Evolutionary conservation across 495 filamentous ascomycete genomes (phyloP).

Genomic region (Penicillium odoratum): DNA sequence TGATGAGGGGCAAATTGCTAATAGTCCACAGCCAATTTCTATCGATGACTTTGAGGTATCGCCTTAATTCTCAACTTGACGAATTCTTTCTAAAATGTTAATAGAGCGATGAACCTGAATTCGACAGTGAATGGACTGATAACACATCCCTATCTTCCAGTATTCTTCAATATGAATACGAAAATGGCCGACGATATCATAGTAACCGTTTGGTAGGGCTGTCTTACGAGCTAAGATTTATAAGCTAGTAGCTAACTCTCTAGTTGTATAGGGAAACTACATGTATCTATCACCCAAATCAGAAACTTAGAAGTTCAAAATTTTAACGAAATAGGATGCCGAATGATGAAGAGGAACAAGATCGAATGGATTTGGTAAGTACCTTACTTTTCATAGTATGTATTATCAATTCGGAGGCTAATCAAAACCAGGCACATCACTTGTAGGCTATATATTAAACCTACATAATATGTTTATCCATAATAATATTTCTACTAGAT

Average conservation of each 20-base stretch:
- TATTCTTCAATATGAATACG: constrained; percentile 26
- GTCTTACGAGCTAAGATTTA: no score
- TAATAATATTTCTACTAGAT: constrained; percentile 19
- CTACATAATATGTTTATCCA: not conserved
- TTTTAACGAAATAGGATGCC: constrained; percentile 31
- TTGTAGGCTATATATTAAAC: not conserved
- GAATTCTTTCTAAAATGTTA: no score
- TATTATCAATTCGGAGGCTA: not conserved
- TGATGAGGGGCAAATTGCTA: no score
- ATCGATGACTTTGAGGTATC: no score
- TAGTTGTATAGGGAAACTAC: no score
- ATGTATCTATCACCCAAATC: no score
- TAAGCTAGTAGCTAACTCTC: no score
- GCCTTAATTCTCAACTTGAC: no score
- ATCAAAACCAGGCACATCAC: not conserved
- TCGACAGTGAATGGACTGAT: constrained; percentile 19
- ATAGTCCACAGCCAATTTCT: no score
- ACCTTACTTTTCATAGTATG: not conserved
- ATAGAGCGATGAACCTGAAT: constrained; percentile 4
- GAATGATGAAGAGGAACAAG: constrained; percentile 63
- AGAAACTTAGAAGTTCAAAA: no score
- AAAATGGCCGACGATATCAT: constrained; percentile 27
- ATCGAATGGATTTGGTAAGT: constrained; percentile 59
- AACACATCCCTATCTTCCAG: constrained; percentile 23
- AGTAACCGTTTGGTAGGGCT: constrained; percentile 1